phyloP scores from a whole-genome alignment of 108 stramenopile genomes.

The Cyclotella sp. region DNA sequence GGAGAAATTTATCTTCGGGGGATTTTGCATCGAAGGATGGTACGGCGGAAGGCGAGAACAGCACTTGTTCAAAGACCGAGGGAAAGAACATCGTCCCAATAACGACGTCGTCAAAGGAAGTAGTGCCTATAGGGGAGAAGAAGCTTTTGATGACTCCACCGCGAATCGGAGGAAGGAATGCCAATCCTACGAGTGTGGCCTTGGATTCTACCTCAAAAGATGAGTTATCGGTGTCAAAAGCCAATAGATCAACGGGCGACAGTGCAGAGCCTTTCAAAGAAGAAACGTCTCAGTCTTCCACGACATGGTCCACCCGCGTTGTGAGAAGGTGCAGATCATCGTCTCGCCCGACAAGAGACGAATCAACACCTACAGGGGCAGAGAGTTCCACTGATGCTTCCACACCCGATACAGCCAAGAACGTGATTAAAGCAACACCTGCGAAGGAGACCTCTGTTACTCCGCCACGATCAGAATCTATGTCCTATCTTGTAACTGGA shows the following conservation, averaged over 20 bases:
- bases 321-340: not conserved
- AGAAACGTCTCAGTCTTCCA: too few species aligned
- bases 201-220: too few species aligned
- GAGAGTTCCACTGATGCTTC: not conserved
- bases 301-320: not conserved
- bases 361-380: not conserved
- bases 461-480: not conserved
- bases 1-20: not conserved
- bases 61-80: not conserved
- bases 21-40: not conserved
- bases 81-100: not conserved
- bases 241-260: too few species aligned
- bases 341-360: not conserved
- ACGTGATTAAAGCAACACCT: not conserved
- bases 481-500: not conserved
- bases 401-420: not conserved
- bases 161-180: too few species aligned
- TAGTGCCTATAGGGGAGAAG: too few species aligned
- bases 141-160: too few species aligned
- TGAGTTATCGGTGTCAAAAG: too few species aligned
- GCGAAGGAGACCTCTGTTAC: not conserved
- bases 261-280: too few species aligned
- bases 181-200: too few species aligned
- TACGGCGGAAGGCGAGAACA: not conserved
- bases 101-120: not conserved